Evolutionary conservation across 306 rosid genomes (phyloP).

Genomic region (Pyrus pyrifolia): DNA sequence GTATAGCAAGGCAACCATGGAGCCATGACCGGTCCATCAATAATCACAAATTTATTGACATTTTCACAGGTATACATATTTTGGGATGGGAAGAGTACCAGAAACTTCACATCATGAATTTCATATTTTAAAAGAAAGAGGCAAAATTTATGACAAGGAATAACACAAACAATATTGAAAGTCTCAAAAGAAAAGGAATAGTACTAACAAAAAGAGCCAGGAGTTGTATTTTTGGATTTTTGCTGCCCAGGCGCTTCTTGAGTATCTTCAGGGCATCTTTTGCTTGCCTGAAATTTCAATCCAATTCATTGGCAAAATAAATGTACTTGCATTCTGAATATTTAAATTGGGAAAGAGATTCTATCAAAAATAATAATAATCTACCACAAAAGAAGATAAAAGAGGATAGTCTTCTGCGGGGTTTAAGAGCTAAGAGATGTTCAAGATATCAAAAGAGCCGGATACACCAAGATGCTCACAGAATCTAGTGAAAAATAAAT

Average conservation of each 20-base stretch:
- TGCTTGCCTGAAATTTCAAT: constrained; percentile 70
- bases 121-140: background rate
- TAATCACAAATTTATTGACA: background rate
- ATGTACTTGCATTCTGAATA: constrained; percentile 3
- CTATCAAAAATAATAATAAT: background rate
- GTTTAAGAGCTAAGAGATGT: background rate
- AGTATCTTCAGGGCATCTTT: constrained; percentile 90
- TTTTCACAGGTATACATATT: background rate
- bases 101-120: background rate
- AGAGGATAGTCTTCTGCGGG: background rate
- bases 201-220: constrained; percentile 86
- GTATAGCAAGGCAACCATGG: background rate
- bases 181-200: constrained; percentile 9
- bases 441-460: background rate
- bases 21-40: background rate
- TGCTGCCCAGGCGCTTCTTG: constrained; percentile 73
- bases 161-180: constrained; percentile 7
- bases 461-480: background rate
- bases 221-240: constrained; percentile 78
- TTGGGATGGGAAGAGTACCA: background rate
- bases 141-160: background rate
- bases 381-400: background rate
- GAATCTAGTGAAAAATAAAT: background rate
- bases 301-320: constrained; percentile 15
- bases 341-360: constrained; percentile 1